phyloP scores from a whole-genome alignment of 2,329 filamentous ascomycete species.

The Raffaelea ambrosiae region DNA sequence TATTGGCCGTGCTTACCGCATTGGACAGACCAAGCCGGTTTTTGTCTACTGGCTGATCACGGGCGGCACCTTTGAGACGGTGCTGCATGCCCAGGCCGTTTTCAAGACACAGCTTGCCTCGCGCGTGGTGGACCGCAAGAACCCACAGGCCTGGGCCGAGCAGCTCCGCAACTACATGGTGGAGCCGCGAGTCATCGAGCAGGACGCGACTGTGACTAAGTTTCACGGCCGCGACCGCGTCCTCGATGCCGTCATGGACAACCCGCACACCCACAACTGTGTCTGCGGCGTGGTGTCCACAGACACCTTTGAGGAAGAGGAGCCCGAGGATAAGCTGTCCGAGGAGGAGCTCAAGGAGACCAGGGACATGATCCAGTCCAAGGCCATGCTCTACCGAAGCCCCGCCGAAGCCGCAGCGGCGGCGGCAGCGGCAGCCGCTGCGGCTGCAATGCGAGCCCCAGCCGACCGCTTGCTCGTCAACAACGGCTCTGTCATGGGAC shows the following conservation, averaged over 20 bases:
- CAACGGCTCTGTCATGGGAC: no score
- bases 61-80: slow-evolving; percentile 72
- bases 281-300: slow-evolving; percentile 55
- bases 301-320: slow-evolving; percentile 66
- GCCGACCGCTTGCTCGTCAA: no score
- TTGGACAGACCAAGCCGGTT: slow-evolving; percentile 73
- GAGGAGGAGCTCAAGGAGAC: slow-evolving; percentile 52
- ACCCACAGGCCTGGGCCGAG: slow-evolving; percentile 57
- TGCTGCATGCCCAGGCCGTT: slow-evolving; percentile 62
- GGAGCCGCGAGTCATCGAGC: slow-evolving; percentile 41
- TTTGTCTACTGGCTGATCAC: slow-evolving; percentile 76
- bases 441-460: not conserved
- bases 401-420: no score
- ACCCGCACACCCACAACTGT: slow-evolving; percentile 23
- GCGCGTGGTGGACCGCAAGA: slow-evolving; percentile 77
- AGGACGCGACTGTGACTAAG: slow-evolving; percentile 38
- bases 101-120: slow-evolving; percentile 78
- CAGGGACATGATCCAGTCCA: slow-evolving; percentile 24
- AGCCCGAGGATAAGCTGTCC: slow-evolving; percentile 49
- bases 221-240: slow-evolving; percentile 56
- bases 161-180: slow-evolving; percentile 51
- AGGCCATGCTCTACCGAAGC: not conserved
- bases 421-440: no score
- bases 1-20: slow-evolving; percentile 74
- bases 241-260: slow-evolving; percentile 38